Evolutionary conservation across 2,329 filamentous ascomycete species (phyloP), one percentile per base, ranked within the genome.

Genomic region (Epichloe sp.): DNA sequence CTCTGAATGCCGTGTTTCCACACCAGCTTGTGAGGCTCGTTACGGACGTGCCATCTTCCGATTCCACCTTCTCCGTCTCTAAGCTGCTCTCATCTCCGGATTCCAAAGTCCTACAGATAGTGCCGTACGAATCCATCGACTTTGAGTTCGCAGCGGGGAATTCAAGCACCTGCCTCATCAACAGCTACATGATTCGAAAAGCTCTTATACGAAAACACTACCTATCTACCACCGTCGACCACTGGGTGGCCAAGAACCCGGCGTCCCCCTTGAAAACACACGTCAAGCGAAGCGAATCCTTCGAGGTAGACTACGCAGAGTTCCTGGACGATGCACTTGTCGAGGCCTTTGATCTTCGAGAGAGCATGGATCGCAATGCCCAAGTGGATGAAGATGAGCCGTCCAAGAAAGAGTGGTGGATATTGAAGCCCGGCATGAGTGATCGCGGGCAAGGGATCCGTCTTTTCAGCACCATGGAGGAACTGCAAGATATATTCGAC

Each of bases 121-220:
- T 81, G 2, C 79, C 86, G 36, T 98, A 98, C 68, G 93, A 98
- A 67, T 74, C 79, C 42, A 79, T 97, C 53, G 86, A 95, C 63
- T 97, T 95, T 65, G 82, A 86, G 50, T 80, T 85, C 60, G 77
- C 86, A 17, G 73, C 85, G 52, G 65, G 72, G 1, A 74, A 88
- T 58, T 69, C 85, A 0, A 63, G 68, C 0, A 80, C 79, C 0
- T 80, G 77, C 11, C 73, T 95, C 2, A 76, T 87, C 58, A 97
- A 96, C 68, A 87, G 88, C 62, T 97, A 96, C 68, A 79, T 96
- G 63, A 94, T 97, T 64, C 86, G 93, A 61, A 97, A 97, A 72
- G 93, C 93, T 0, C 75, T 98, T 19, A 97, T 97, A 60, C 81
- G 93, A 53, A 98, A 98, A 68, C 93, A 98, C 66, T 97, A 93